Evolutionary conservation across 1,139 yeast species (phyloP), one percentile per base, ranked within the genome.

Genomic region (Sugiyamaella neomexicana): DNA sequence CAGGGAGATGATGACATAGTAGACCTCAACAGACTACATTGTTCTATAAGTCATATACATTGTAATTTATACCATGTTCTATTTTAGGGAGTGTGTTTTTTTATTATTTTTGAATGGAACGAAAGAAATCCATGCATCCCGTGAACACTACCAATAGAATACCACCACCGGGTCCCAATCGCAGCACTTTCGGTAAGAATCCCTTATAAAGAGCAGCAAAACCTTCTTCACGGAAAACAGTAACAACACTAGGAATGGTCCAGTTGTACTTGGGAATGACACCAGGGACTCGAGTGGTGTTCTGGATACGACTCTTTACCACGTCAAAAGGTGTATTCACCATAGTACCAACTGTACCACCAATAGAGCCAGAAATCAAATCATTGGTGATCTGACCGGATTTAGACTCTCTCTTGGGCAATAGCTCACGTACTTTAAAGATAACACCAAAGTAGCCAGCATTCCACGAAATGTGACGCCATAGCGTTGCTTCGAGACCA

Each of bases 161-260:
- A 77, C 99, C 99, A 71, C 99, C 99, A 68, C 99, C 99, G 58
- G 99, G 99, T 54, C 99, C 99, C 65, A 95, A 80, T 80, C 99
- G 86, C 71, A 93, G 80, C 17, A 95, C 98, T 79, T 95, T 95
- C 64, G 99, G 99, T 65, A 93, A 72, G 81, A 93, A 93, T 49
- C 97, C 97, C 68, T 87, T 86, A 76, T 89, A 91, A 55, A 91
- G 77, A n/a, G 72, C 91, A 16, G 76, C 80, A 57, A 83, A 52
- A 12, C 95, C 95, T 70, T 85, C 95, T 97, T 93, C 99, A 70
- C 79, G 83, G 66, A 85, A 84, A 40, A 95, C 91, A 31, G 85
- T 79, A 49, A 79, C 71, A 58, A 93, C 76, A 5, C 95, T 81
- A 43, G 98, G 97, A 60, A 85, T 68, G 29, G 98, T 83, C 98